Evolutionary conservation across 2,329 filamentous ascomycete species (phyloP), one percentile per base, ranked within the genome.

Genomic region (Neonectria neomacrospora): DNA sequence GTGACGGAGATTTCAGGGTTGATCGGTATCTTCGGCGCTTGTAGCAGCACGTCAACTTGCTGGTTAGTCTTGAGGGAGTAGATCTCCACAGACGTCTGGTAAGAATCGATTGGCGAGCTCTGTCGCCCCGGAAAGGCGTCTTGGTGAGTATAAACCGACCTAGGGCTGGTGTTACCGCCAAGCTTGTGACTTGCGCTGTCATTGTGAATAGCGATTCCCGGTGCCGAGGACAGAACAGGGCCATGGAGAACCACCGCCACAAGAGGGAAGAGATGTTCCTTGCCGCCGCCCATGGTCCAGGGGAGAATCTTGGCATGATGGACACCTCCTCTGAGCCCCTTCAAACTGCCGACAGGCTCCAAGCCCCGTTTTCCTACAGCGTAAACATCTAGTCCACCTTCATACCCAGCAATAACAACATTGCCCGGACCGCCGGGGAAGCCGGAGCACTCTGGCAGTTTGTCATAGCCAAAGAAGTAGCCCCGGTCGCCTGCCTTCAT

Each of bases 1-100:
- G 84, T 83, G 30, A 88, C 79, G 39, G 89, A 80, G n/a, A 81
- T 74, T 26, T 76, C 75, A 63, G 86, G 80, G 72, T 85, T 82
- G 71, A 92, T 78, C 50, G 87, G 80, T 57, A 88, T 81, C 74
- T 88, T 83, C 53, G 91, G 86, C 45, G 90, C 89, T 71, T 89
- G 86, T 64, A 96, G 89, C 9, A 98, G 81, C 0, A 92, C 91
- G 26, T 90, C 86, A 58, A 97, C 79, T 58, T 88, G 86, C 65
- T 87, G 85, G 71, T 89, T 90, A n/a, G 90, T 92, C 70, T 87
- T 88, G 63, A 98, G 81, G 1, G 94, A 97, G 77, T 95, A 97
- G 0, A 98, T 82, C 70, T 97, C 93, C 6, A 97, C 93, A 0
- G 91, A 90, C 0, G 94, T 97, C 77, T 97, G 94, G 73, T 95